Base-by-base conservation (phyloP, 441 rosid genomes). In the Populus hybrid region DNA sequence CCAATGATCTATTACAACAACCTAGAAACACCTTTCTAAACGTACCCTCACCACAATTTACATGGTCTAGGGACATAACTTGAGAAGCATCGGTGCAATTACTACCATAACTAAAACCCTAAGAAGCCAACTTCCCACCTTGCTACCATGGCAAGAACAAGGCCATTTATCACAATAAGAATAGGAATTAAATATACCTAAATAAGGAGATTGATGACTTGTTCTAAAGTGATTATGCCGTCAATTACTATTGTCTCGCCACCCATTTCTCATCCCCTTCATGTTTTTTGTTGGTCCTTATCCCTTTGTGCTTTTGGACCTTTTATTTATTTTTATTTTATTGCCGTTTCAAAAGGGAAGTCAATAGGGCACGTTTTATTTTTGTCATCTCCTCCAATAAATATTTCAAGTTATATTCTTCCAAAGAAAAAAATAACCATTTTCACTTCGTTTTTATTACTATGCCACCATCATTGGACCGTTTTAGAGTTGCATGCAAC, bases 331-430 rank as follows among this genome's bases (percentile, higher is more conserved):
- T 46, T 46, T 46, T 46, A 46, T 12, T 50, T 50, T 50, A 0
- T 50, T 50, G n/a, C 59, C 59, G 59, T n/a, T n/a, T 82, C 84
- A 65, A 77, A 4, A 75, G 85, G 86, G 79, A 40, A 76, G 84
- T 79, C 87, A 77, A 85, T 38, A 16, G 67, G 82, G 66, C 86
- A 73, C 86, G 82, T 82, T 86, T 75, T 53, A 7, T 53, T 53
- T 53, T 53, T 53, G 21, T 53, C 8, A 18, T 53, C 8, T 53
- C 8, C 18, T 50, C 18, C 61, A 3, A 30, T 30, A 30, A 3
- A 30, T 30, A 28, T 2, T 28, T 28, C 4, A 28, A 28, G 30
- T 53, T 2, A 53, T 18, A 16, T 18, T 5, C 4, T n/a, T n/a
- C n/a, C n/a, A n/a, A n/a, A n/a, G n/a, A n/a, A n/a, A n/a, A n/a